Evolutionary conservation across 768 basidiomycete genomes (phyloP).

Genomic region (Megacollybia marginata): DNA sequence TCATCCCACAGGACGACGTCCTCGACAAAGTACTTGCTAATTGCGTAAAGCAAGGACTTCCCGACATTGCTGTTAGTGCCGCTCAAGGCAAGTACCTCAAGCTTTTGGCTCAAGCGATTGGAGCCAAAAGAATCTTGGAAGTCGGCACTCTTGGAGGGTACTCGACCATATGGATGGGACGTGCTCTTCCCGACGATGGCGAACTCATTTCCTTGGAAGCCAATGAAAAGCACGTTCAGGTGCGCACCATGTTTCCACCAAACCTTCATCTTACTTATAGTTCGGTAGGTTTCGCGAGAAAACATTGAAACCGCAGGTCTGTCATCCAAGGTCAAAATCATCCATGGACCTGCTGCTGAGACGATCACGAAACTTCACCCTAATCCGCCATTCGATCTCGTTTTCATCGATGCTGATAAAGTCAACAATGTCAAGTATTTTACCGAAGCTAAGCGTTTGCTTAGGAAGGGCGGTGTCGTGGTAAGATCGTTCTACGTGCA

Average conservation of each 20-base stretch:
- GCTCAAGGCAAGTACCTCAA: conserved; percentile 54
- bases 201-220: conserved; percentile 43
- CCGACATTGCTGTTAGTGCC: conserved; percentile 44
- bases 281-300: conserved; percentile 43
- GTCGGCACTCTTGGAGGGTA: conserved; percentile 62
- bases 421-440: conserved; percentile 47
- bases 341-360: conserved; percentile 45
- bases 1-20: conserved; percentile 33
- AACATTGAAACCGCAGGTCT: conserved; percentile 53
- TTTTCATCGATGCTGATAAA: conserved; percentile 65
- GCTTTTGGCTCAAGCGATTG: conserved; percentile 40
- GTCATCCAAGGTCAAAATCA: conserved; percentile 36
- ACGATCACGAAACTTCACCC: conserved; percentile 40
- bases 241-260: conserved; percentile 10
- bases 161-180: conserved; percentile 37
- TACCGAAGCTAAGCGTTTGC: conserved; percentile 51
- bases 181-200: conserved; percentile 43
- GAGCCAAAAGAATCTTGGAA: conserved; percentile 53
- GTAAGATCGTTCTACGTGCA: conserved; percentile 24
- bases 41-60: conserved; percentile 35
- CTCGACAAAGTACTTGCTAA: conserved; percentile 35
- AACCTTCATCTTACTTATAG: not conserved
- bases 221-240: conserved; percentile 37
- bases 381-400: conserved; percentile 50
- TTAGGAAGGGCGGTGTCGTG: conserved; percentile 54